Percentiles rank a stretch among this genome's conserved stretches.
phyloP scores from a whole-genome alignment of 768 basidiomycete species.

The Leccinellum luteum region DNA sequence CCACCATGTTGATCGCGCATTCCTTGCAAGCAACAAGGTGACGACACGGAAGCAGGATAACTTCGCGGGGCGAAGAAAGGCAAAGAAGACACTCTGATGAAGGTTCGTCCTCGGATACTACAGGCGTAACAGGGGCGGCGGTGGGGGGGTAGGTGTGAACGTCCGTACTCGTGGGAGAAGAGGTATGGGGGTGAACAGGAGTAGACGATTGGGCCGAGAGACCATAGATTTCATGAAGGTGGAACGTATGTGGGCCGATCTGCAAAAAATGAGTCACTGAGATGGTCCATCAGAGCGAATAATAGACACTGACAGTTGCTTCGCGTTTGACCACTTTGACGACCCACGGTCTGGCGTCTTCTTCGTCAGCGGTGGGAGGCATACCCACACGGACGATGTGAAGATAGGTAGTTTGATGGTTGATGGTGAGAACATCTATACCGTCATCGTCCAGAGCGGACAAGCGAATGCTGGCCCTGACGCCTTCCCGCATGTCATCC shows the following conservation, averaged over 20 bases:
- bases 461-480: slow-evolving; percentile 75
- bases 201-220: slow-evolving; percentile 59
- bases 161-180: slow-evolving; percentile 37
- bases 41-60: slow-evolving; percentile 89
- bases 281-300: background rate
- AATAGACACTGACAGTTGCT: slow-evolving; percentile 55
- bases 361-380: slow-evolving; percentile 38
- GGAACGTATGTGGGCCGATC: slow-evolving; percentile 94
- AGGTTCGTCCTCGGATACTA: slow-evolving; percentile 57
- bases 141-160: slow-evolving; percentile 49
- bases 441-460: slow-evolving; percentile 80
- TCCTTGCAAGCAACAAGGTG: slow-evolving; percentile 96
- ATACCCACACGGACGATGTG: slow-evolving; percentile 74
- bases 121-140: slow-evolving; percentile 18
- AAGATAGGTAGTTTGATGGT: slow-evolving; percentile 88
- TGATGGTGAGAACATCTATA: slow-evolving; percentile 60
- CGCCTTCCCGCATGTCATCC: slow-evolving; percentile 57
- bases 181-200: slow-evolving; percentile 33
- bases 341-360: slow-evolving; percentile 79
- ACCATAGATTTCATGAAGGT: slow-evolving; percentile 93
- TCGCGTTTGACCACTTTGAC: slow-evolving; percentile 92
- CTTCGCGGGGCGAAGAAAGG: slow-evolving; percentile 83
- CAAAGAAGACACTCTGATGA: slow-evolving; percentile 91
- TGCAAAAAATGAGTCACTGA: slow-evolving; percentile 27
- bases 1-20: slow-evolving; percentile 95